Percentiles rank a stretch among this genome's conserved stretches.
Evolutionary conservation across 306 rosid genomes (phyloP).

Genomic region (Medicago arabica): DNA sequence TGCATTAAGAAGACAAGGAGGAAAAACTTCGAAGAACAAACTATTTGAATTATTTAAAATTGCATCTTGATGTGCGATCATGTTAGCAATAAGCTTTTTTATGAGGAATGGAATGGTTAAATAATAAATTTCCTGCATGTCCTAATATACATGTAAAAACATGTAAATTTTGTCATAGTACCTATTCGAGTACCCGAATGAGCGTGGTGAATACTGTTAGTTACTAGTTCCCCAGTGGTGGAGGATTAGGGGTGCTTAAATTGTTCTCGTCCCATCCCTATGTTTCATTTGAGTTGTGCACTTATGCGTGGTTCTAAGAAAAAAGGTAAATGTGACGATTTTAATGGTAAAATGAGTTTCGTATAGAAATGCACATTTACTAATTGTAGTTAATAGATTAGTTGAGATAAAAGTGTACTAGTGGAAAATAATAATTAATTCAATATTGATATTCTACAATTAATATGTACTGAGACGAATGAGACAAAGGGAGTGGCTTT

Average conservation of each 20-base stretch:
- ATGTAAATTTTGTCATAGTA: not conserved
- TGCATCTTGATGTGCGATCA: constrained; percentile 9
- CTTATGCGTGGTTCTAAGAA: no score
- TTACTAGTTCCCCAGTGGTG: not conserved
- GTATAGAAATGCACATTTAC: no score
- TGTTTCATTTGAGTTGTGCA: no score
- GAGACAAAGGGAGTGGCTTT: no score
- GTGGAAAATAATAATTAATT: no score
- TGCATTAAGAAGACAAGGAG: constrained; percentile 46
- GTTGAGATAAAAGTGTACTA: no score
- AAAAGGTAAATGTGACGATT: no score
- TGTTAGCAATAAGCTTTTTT: not conserved
- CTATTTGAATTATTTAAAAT: constrained; percentile 3
- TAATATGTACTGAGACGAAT: no score
- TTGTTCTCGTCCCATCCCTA: no score
- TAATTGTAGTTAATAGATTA: no score
- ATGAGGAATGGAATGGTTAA: not conserved
- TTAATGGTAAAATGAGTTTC: no score
- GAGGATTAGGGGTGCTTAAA: not conserved
- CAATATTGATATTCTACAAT: no score
- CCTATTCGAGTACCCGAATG: not conserved
- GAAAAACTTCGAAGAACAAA: constrained; percentile 37
- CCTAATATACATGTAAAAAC: not conserved
- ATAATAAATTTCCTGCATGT: constrained; percentile 1
- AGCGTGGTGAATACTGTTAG: not conserved